Percentiles rank a stretch among this genome's conserved stretches.
phyloP scores from a whole-genome alignment of 106 monocot species.

The Posidonia australis region DNA sequence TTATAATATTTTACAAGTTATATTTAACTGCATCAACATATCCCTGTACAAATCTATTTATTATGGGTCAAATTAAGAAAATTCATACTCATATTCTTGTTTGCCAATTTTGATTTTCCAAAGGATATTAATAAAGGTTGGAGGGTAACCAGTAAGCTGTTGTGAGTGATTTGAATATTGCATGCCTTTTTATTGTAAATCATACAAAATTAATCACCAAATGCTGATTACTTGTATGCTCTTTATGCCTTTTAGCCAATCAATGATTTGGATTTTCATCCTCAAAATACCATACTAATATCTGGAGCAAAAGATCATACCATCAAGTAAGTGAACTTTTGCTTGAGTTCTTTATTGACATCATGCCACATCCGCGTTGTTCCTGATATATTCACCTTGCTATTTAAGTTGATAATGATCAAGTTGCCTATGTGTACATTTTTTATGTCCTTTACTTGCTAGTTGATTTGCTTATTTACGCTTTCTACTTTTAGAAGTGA shows the following conservation, averaged over 20 bases:
- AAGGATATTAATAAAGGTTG: too few species aligned
- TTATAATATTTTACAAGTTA: too few species aligned
- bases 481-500: too few species aligned
- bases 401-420: neutral
- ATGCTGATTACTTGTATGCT: neutral
- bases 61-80: too few species aligned
- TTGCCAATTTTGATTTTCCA: too few species aligned
- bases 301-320: slow-evolving; percentile 92
- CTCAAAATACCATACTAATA: slow-evolving; percentile 67
- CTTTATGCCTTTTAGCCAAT: slow-evolving; percentile 51
- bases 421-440: neutral
- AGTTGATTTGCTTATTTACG: too few species aligned
- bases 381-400: neutral
- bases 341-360: neutral
- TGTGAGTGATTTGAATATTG: too few species aligned
- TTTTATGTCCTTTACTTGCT: neutral
- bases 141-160: too few species aligned
- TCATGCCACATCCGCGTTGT: neutral
- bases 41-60: too few species aligned
- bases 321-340: slow-evolving; percentile 51
- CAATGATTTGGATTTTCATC: slow-evolving; percentile 97
- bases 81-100: too few species aligned
- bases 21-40: too few species aligned
- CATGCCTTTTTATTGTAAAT: too few species aligned
- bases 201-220: neutral